Evolutionary conservation across 345 rosid genomes (phyloP), one percentile per base, ranked within the genome.

Genomic region (Syzygium jambos): DNA sequence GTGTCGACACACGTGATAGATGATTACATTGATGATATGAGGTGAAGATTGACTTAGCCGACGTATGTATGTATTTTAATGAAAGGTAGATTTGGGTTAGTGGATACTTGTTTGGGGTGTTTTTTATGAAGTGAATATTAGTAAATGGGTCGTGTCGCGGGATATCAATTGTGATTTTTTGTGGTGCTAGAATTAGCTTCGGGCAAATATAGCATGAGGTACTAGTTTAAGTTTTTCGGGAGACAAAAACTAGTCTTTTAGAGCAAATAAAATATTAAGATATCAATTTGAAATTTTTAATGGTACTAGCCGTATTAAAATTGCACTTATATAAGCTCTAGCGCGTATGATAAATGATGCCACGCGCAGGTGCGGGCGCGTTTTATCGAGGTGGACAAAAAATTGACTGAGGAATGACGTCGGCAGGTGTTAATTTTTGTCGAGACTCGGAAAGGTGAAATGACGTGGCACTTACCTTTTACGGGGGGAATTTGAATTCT

Each of bases 51-150:
- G 12, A 30, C 23, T 68, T 30, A 34, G 34, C 3, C 2, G 1
- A 8, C 12, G 13, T 11, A 51, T 2, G 3, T 51, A 11, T 15
- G 11, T 27, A 11, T 59, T 0, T 2, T 10, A 13, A 57, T 14
- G 0, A 5, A 59, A 0, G 16, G 3, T 3, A 11, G 27, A 14
- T 59, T 59, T 27, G 7, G 7, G 5, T 27, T 25, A 27, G 1
- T 0, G 0, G 0, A 0, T 14, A 43, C 46, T 11, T 4, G 4
- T 10, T 2, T 0, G 0, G 27, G 25, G 7, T 4, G 3, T 57
- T 57, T 57, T 1, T 15, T 0, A 65, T 7, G 9, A 65, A 0
- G 16, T 2, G 43, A 41, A 41, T 41, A 41, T 41, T 41, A 4
- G 38, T 34, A 34, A 34, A n/a, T 4, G 41, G 3, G 41, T 38